Evolutionary conservation across 1,284 basidiomycete genomes (phyloP), one percentile per base, ranked within the genome.

Genomic region (Rhodotorula sp.): DNA sequence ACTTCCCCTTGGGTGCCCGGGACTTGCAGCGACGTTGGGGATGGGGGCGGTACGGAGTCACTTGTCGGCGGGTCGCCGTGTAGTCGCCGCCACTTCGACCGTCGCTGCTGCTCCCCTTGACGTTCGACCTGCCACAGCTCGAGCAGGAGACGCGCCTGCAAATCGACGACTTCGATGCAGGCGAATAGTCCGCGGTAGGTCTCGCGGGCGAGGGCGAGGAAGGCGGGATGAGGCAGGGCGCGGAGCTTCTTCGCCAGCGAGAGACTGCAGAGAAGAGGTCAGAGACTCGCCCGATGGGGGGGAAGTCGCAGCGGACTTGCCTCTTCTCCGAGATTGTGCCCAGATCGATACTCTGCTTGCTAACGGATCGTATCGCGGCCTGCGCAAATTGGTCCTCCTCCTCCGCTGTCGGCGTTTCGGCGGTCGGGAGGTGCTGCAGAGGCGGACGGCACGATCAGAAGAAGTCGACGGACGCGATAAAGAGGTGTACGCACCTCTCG

Each of bases 81-180:
- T 28, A 11, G 37, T 22, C 22, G 40, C 47, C 62, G 51, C 28
- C 65, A 67, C 26, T 61, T 53, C 52, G 67, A 50, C 46, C 63
- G 67, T 5, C 69, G 54, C 8, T 30, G 16, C 16, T 47, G 48
- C 40, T 72, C 67, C 20, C 60, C 60, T 4, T 54, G 56, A 8
- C 67, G 61, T 2, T 46, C 61, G 22, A 59, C 48, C 68, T 86
- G 82, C 28, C 92, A 76, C 31, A 91, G 83, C 51, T 87, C 85
- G 15, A 86, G 77, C 52, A 94, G 82, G 57, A 88, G 81, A 47
- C 80, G 78, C 44, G 86, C 85, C 76, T 95, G 88, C 2, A 82
- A 79, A 70, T 91, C 87, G 13, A 92, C 80, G 1, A 88, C 85
- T 75, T 89, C 84, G n/a, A 95, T 83, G 62, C 86, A 87, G 58